phyloP scores from a whole-genome alignment of 176 grass and related monocot genomes.

The Lolium rigidum region DNA sequence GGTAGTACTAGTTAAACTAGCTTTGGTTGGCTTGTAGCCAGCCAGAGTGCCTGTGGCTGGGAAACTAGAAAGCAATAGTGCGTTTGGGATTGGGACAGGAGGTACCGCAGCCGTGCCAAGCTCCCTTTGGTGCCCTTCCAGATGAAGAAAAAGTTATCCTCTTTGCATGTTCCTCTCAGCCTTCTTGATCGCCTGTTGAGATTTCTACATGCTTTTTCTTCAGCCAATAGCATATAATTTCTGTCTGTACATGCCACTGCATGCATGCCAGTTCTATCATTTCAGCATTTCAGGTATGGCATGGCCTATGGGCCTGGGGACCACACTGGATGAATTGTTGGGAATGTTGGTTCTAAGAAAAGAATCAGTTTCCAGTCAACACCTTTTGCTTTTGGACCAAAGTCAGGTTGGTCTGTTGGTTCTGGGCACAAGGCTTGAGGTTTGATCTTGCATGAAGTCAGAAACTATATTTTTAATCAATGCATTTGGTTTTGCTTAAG shows the following conservation, averaged over 20 bases:
- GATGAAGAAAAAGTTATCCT: conserved; percentile 26
- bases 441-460: background rate
- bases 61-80: background rate
- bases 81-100: conserved; percentile 7
- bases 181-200: conserved; percentile 9
- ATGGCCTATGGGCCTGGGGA: background rate
- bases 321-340: conserved; percentile 32
- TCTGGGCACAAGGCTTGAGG: background rate
- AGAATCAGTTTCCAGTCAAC: conserved; percentile 9
- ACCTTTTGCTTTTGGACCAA: background rate
- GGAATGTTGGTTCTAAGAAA: conserved; percentile 11
- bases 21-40: background rate
- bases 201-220: conserved; percentile 29
- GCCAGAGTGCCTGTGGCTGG: background rate
- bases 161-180: background rate
- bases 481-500: background rate
- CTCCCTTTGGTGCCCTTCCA: conserved; percentile 39
- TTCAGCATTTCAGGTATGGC: background rate
- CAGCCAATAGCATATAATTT: conserved; percentile 23
- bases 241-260: background rate
- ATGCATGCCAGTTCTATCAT: conserved; percentile 13
- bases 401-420: background rate
- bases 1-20: too few relatives aligned
- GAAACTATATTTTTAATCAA: background rate
- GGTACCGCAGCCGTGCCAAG: conserved; percentile 36